Conservation (phyloP, 345 rosid genomes). For the Aquilaria sinensis region DNA sequence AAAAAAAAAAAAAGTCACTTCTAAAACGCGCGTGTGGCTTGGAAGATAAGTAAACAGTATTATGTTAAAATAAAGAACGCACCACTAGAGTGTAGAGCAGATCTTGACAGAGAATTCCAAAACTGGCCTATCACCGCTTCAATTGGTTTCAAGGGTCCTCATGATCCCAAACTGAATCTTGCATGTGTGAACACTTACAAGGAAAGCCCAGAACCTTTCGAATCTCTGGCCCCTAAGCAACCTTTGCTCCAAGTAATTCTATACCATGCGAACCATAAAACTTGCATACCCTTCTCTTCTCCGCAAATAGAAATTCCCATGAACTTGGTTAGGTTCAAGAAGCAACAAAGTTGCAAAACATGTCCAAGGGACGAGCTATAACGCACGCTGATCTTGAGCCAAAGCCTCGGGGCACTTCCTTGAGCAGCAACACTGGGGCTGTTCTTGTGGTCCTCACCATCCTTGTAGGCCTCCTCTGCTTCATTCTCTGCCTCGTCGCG, state of each 20-base stretch:
- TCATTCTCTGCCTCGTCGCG: conserved; percentile 72
- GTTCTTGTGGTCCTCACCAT: conserved; percentile 46
- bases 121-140: no score
- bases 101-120: no score
- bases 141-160: no score
- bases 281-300: conserved; percentile 6
- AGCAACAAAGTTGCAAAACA: conserved; percentile 9
- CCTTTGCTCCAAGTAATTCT: conserved; percentile 89
- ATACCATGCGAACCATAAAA: conserved; percentile 14
- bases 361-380: conserved; percentile 50
- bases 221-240: conserved; percentile 84
- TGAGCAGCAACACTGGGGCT: conserved; percentile 66
- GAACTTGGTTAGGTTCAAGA: neutral
- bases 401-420: conserved; percentile 36
- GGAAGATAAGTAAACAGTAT: no score
- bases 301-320: conserved; percentile 3
- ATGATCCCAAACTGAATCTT: neutral
- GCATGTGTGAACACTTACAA: conserved; percentile 23
- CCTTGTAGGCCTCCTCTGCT: conserved; percentile 66
- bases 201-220: conserved; percentile 31
- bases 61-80: no score
- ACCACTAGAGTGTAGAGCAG: no score
- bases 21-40: no score
- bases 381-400: conserved; percentile 88
- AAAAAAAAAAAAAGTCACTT: no score